Percentiles rank a stretch among this genome's conserved stretches.
Evolutionary conservation across 257 asterid species (phyloP).

Genomic region (Jaltomata sinuosa): DNA sequence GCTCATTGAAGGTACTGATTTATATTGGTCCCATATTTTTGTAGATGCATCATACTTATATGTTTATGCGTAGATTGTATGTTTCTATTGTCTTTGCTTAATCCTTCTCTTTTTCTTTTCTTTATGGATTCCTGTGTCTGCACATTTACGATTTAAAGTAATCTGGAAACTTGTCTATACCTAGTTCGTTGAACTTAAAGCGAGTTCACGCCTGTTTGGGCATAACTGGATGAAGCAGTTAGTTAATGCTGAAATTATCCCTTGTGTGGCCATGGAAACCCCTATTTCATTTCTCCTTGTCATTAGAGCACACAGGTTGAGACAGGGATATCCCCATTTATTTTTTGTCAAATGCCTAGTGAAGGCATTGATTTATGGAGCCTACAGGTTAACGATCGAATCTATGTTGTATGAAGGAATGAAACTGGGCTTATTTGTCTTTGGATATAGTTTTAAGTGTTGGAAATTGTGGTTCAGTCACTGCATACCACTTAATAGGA

Average conservation of each 20-base stretch:
- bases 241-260: background rate
- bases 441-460: background rate
- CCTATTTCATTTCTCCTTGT: background rate
- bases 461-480: background rate
- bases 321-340: background rate
- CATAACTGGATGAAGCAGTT: background rate
- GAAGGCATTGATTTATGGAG: background rate
- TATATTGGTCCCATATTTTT: background rate
- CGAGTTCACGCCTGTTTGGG: background rate
- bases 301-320: background rate
- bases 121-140: background rate
- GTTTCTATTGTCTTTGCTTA: background rate
- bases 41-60: background rate
- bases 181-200: background rate
- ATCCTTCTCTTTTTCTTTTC: background rate
- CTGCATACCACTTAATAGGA: background rate
- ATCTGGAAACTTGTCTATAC: background rate
- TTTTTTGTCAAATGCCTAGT: background rate
- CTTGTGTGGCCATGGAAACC: background rate
- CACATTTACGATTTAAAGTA: background rate
- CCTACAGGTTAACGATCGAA: background rate
- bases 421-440: background rate
- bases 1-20: conserved; percentile 59
- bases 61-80: background rate
- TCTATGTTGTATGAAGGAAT: background rate